Evolutionary conservation across 371 early-diverging fungal species (phyloP).

Genomic region (Mortierella sp.): DNA sequence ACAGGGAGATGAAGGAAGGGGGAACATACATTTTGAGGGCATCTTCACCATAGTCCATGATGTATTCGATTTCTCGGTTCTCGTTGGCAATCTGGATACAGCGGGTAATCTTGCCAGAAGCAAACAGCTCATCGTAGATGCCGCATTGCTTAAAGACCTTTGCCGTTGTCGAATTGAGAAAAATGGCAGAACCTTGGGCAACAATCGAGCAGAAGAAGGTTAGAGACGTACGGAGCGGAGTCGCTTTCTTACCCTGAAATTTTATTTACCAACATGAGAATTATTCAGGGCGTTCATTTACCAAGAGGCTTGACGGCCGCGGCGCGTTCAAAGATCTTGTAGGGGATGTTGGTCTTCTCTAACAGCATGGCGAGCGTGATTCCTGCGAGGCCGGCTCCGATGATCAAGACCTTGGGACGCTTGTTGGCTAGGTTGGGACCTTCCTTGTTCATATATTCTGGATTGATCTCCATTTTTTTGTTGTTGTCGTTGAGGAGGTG

Average conservation of each 20-base stretch:
- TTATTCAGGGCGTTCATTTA: neutral
- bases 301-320: conserved; percentile 27
- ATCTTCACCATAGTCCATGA: conserved; percentile 22
- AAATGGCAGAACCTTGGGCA: conserved; percentile 9
- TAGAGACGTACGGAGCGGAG: neutral
- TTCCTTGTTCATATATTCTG: neutral
- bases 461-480: neutral
- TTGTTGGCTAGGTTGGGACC: conserved; percentile 1
- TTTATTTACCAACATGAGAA: no score
- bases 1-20: neutral
- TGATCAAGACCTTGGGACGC: conserved; percentile 20
- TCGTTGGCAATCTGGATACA: conserved; percentile 28
- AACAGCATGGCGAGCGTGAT: conserved; percentile 31
- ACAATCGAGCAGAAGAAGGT: neutral
- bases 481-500: neutral
- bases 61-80: conserved; percentile 23
- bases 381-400: conserved; percentile 38
- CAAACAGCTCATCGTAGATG: conserved; percentile 27
- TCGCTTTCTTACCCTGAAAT: no score
- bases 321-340: conserved; percentile 28
- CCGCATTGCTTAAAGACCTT: conserved; percentile 29
- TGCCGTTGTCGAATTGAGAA: neutral
- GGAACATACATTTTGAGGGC: neutral
- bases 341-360: conserved; percentile 31
- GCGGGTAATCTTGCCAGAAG: conserved; percentile 28